Conservation (phyloP, 78 protist species). For the Chrysochromulina parva region DNA sequence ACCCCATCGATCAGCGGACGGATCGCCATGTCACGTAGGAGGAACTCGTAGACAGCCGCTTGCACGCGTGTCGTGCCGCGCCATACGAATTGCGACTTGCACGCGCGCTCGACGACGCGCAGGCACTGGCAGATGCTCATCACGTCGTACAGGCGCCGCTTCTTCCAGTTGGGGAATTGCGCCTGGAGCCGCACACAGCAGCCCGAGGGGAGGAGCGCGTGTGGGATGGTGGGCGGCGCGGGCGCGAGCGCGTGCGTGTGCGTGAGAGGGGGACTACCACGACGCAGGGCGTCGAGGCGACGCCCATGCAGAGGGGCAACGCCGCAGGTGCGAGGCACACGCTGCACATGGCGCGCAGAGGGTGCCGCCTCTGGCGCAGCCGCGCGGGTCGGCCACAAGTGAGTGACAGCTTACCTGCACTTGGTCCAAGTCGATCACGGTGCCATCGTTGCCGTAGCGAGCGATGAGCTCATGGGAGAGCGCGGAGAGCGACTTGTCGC, state of each 20-base stretch:
- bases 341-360: too few species aligned
- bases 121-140: background rate
- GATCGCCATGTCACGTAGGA: background rate
- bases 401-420: background rate
- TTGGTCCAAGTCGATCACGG: background rate
- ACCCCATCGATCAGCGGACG: too few species aligned
- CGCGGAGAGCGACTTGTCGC: background rate
- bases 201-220: too few species aligned
- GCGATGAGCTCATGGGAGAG: background rate
- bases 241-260: too few species aligned
- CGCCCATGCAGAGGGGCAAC: too few species aligned
- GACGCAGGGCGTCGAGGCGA: too few species aligned
- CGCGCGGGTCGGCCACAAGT: too few species aligned
- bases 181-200: too few species aligned
- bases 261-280: too few species aligned
- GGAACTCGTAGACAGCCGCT: background rate
- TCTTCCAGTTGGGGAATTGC: background rate
- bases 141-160: conserved; percentile 8
- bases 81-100: background rate
- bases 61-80: background rate
- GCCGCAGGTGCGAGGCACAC: too few species aligned
- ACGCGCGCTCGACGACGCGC: background rate
- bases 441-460: background rate
- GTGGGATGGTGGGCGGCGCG: too few species aligned
- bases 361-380: too few species aligned